Conservation (phyloP, 768 basidiomycete genomes). For the Hericium rajendrae region DNA sequence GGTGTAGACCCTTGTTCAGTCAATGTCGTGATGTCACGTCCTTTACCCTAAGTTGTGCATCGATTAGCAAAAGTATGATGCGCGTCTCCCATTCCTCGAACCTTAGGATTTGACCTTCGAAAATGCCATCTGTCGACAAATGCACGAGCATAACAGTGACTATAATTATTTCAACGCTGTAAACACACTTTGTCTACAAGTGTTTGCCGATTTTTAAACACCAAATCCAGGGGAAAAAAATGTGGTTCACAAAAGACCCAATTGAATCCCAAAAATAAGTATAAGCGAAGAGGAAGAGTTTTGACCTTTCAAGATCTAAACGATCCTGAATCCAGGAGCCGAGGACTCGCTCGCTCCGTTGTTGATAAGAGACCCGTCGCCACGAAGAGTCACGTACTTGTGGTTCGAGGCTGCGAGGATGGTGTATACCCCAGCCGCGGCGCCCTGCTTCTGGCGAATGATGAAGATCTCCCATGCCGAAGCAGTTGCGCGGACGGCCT, state of each 20-base stretch:
- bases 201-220: not conserved
- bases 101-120: too few relatives aligned
- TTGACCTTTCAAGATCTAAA: not conserved
- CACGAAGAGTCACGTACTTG: constrained; percentile 19
- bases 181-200: too few relatives aligned
- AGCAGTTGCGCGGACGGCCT: constrained; percentile 20
- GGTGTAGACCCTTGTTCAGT: too few relatives aligned
- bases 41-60: too few relatives aligned
- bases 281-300: not conserved
- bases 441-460: constrained; percentile 18
- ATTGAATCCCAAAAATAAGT: not conserved
- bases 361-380: constrained; percentile 21
- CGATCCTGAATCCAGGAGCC: constrained; percentile 18
- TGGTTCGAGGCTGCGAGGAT: constrained; percentile 25
- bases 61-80: too few relatives aligned
- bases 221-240: not conserved
- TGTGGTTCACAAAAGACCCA: not conserved
- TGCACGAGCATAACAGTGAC: too few relatives aligned
- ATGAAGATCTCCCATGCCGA: constrained; percentile 24
- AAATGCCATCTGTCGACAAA: too few relatives aligned
- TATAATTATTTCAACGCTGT: too few relatives aligned
- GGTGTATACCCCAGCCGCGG: constrained; percentile 21
- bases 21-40: too few relatives aligned
- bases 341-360: constrained; percentile 17
- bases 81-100: too few relatives aligned